Percentiles rank a stretch among this genome's conserved stretches.
Conservation (phyloP, 108 stramenopile species). For the Cyclotella atomus region DNA sequence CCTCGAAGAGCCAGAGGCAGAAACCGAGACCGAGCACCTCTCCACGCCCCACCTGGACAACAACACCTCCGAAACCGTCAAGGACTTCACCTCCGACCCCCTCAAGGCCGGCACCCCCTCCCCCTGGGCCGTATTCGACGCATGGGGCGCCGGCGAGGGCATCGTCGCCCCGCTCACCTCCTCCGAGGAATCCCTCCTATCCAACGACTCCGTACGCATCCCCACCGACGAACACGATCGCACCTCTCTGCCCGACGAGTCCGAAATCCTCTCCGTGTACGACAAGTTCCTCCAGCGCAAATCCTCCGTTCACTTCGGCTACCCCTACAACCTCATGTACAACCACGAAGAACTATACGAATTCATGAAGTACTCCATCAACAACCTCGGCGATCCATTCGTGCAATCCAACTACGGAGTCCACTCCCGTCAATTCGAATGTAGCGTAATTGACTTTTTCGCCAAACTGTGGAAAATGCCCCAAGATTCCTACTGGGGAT, state of each 20-base stretch:
- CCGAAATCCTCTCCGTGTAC: constrained; percentile 76
- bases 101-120: constrained; percentile 81
- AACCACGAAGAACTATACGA: constrained; percentile 82
- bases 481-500: constrained; percentile 81
- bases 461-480: constrained; percentile 84
- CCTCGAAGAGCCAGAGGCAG: neutral
- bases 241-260: constrained; percentile 53
- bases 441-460: constrained; percentile 90
- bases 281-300: constrained; percentile 72
- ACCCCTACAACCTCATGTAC: constrained; percentile 92
- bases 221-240: constrained; percentile 56
- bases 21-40: neutral
- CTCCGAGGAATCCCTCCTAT: constrained; percentile 54
- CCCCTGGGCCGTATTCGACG: constrained; percentile 92
- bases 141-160: constrained; percentile 85
- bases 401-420: constrained; percentile 87
- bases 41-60: constrained; percentile 46
- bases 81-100: constrained; percentile 52
- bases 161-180: constrained; percentile 49
- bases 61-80: constrained; percentile 41
- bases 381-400: constrained; percentile 90
- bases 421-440: constrained; percentile 86
- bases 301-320: constrained; percentile 82
- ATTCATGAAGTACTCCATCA: constrained; percentile 92
- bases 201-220: constrained; percentile 66